A percentile compares a stretch with the other conserved stretches of the same genome.
These are phyloP conservation scores for Copromyces sp. DNA, from an alignment of 495 filamentous ascomycete genomes.

Conservation along the genomic window DNA sequence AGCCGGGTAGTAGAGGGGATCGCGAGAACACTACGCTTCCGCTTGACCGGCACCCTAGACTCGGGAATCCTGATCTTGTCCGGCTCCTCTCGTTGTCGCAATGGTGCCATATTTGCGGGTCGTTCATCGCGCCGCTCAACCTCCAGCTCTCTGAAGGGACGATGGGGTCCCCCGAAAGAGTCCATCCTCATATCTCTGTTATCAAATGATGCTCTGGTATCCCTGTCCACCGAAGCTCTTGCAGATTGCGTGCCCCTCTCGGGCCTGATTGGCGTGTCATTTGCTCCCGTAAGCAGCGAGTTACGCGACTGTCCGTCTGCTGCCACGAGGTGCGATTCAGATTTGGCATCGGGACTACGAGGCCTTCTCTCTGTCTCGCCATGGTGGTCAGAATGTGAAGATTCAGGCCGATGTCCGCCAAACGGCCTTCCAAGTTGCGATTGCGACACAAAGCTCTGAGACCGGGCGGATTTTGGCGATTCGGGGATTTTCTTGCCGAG, in stretches of 20 bases:
- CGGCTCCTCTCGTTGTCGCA: not conserved
- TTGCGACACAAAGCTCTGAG: slow-evolving; percentile 32
- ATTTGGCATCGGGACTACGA: slow-evolving; percentile 36
- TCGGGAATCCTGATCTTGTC: not conserved
- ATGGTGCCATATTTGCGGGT: not conserved
- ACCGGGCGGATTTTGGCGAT: slow-evolving; percentile 32
- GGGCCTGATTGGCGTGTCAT: slow-evolving; percentile 22
- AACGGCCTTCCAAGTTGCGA: slow-evolving; percentile 31
- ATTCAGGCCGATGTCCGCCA: slow-evolving; percentile 21
- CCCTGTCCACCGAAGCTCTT: slow-evolving; percentile 27
- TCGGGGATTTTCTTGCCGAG: slow-evolving; percentile 34
- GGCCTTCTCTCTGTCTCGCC: slow-evolving; percentile 31
- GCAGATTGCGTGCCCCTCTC: slow-evolving; percentile 32
- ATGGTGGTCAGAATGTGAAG: slow-evolving; percentile 30
- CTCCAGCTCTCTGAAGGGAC: slow-evolving; percentile 2
- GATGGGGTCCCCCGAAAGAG: slow-evolving; percentile 6
- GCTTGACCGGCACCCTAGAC: not conserved
- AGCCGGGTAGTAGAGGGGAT: slow-evolving; percentile 6
- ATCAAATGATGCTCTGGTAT: slow-evolving; percentile 13
- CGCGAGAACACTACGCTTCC: slow-evolving; percentile 8
- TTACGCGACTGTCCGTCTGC: slow-evolving; percentile 24
- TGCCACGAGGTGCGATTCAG: slow-evolving; percentile 18
- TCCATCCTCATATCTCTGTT: slow-evolving; percentile 13
- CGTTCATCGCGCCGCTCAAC: not conserved
- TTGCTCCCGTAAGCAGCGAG: slow-evolving; percentile 22